Evolutionary conservation across 257 asterid species (phyloP), one percentile per base, ranked within the genome.

Genomic region (Solanum sparsipilum): DNA sequence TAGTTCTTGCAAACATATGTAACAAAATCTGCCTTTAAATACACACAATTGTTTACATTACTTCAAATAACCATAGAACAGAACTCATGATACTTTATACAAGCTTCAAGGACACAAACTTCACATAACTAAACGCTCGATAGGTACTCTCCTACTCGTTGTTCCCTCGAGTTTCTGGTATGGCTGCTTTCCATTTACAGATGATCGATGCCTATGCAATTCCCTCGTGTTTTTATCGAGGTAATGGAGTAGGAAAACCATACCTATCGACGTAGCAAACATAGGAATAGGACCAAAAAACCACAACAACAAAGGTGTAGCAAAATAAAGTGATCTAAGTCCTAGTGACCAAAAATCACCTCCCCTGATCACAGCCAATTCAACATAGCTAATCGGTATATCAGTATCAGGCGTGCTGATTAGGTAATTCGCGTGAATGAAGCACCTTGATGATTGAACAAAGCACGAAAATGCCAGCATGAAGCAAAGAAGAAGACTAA

Each of bases 331-430:
- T 8, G 93, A 89, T 86, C 94, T 88, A 48, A 91, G 87, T 12
- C 94, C 94, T 27, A 90, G 32, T 20, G 90, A 90, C 95, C 95
- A 93, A 86, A 91, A 93, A 88, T 90, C 91, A 83, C 94, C 91
- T 71, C 92, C 93, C 13, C 86, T 82, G 7, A 93, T 88, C 74
- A 93, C 93, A 16, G 92, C 89, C 56, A 78, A 67, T 89, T 92
- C 93, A 36, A 91, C 93, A 25, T 46, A 67, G 5, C 67, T 63
- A 15, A 88, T 89, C 21, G 92, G 93, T 88, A 91, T 88, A 78
- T 88, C 90, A 38, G 91, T 92, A 89, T 91, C 91, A 8, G 95
- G 95, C 88, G 89, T 90, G 41, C 93, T 91, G 48, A 91, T 89
- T 63, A 92, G 93, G 89, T 92, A 93, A 89, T 91, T 90, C 48